Evolutionary conservation across 1,284 basidiomycete genomes (phyloP).

Genomic region (Ustilago nuda): DNA sequence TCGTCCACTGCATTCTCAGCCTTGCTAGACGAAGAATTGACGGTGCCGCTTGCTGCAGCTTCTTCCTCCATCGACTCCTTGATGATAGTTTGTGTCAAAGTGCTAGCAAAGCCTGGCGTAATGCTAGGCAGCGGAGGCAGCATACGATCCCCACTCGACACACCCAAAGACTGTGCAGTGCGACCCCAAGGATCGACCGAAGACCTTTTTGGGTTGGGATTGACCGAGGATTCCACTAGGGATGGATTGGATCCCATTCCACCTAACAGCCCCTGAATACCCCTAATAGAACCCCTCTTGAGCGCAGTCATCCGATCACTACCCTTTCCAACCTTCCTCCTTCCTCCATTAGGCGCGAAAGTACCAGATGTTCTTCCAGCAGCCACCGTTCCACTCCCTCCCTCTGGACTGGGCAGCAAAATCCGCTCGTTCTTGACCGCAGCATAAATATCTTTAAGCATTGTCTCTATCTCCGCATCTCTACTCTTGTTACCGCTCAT

Average conservation of each 20-base stretch:
- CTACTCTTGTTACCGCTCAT: slow-evolving; percentile 28
- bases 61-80: slow-evolving; percentile 93
- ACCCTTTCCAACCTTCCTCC: slow-evolving; percentile 32
- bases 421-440: slow-evolving; percentile 92
- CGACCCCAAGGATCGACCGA: slow-evolving; percentile 51
- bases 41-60: slow-evolving; percentile 41
- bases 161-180: slow-evolving; percentile 13
- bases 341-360: slow-evolving; percentile 22
- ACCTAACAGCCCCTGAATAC: slow-evolving; percentile 81
- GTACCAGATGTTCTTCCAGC: slow-evolving; percentile 25
- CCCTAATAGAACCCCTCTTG: slow-evolving; percentile 88
- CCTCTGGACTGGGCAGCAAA: slow-evolving; percentile 75
- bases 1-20: slow-evolving; percentile 17
- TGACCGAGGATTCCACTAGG: slow-evolving; percentile 14
- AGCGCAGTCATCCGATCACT: slow-evolving; percentile 77
- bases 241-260: slow-evolving; percentile 10
- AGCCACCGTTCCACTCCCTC: slow-evolving; percentile 9
- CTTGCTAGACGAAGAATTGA: slow-evolving; percentile 70
- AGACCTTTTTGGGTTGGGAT: slow-evolving; percentile 40
- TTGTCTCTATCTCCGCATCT: slow-evolving; percentile 32
- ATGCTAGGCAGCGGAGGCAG: slow-evolving; percentile 16
- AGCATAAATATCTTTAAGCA: slow-evolving; percentile 85
- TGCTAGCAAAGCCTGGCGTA: slow-evolving; percentile 92
- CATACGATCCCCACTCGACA: slow-evolving; percentile 11
- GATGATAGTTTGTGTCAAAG: slow-evolving; percentile 94